A percentile compares a stretch with the other conserved stretches of the same genome.
These are phyloP conservation scores for Jatropha podagrica DNA, from an alignment of 441 rosid genomes.

Conservation along the genomic window DNA sequence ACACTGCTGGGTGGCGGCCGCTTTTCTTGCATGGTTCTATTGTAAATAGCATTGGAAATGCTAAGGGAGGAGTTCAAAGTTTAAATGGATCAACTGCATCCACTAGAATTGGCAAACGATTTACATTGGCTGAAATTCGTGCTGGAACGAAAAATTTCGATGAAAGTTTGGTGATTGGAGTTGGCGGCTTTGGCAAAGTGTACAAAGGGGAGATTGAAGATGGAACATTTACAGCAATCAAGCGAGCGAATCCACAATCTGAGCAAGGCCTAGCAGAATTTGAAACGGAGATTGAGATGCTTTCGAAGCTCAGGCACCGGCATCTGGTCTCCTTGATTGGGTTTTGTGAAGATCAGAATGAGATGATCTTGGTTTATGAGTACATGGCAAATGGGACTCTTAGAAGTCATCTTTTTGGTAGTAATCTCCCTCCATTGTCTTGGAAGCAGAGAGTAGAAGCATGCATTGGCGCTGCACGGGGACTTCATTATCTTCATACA, in stretches of 20 bases:
- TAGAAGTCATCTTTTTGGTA: constrained; percentile 80
- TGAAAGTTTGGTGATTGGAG: constrained; percentile 69
- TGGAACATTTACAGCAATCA: constrained; percentile 68
- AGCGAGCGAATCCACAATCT: constrained; percentile 86
- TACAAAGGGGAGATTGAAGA: constrained; percentile 78
- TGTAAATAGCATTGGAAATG: constrained; percentile 46
- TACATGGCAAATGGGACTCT: constrained; percentile 86
- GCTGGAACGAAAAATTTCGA: constrained; percentile 76
- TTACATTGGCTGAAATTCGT: constrained; percentile 69
- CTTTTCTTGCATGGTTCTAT: constrained; percentile 52
- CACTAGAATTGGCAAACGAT: constrained; percentile 52
- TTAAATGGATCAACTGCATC: constrained; percentile 37
- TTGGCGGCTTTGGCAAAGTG: constrained; percentile 91
- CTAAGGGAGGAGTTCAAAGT: constrained; percentile 49
- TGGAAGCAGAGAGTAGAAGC: constrained; percentile 83
- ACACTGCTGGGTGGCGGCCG: constrained; percentile 63
- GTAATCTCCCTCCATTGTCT: constrained; percentile 58
- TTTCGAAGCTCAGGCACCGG: constrained; percentile 79
- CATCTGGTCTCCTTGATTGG: constrained; percentile 88
- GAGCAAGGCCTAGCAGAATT: constrained; percentile 86
- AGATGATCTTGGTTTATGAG: constrained; percentile 93
- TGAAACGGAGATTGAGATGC: constrained; percentile 89
- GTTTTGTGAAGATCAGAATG: constrained; percentile 77
- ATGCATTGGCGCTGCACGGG: constrained; percentile 78
- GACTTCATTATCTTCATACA: constrained; percentile 92